These are phyloP conservation scores for Fragosphaeria purpurea DNA, from an alignment of 2,329 filamentous ascomycete species.

Conservation along the genomic window DNA sequence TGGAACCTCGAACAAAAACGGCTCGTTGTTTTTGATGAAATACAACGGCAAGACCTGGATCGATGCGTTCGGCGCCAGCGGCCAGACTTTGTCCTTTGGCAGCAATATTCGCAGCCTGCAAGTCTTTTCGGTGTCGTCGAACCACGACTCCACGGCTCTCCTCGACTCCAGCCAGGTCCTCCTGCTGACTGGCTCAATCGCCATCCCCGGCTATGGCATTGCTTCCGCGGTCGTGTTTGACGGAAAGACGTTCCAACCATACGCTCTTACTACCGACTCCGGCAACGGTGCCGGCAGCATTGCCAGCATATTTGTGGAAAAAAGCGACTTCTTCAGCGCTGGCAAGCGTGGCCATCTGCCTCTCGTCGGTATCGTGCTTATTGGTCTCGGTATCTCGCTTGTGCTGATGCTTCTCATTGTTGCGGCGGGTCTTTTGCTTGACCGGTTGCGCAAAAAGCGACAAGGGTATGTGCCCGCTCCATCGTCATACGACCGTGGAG, in stretches of 20 bases:
- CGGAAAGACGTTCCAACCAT: slow-evolving; percentile 67
- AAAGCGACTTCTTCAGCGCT: slow-evolving; percentile 62
- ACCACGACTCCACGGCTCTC: slow-evolving; percentile 55
- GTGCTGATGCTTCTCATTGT: slow-evolving; percentile 70
- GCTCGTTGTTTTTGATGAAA: slow-evolving; percentile 69
- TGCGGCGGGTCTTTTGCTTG: slow-evolving; percentile 61
- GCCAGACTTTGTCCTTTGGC: slow-evolving; percentile 49
- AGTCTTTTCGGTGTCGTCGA: slow-evolving; percentile 59
- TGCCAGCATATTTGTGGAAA: slow-evolving; percentile 73
- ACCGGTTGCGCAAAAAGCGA: slow-evolving; percentile 64
- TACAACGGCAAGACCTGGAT: slow-evolving; percentile 64
- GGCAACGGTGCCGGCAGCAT: slow-evolving; percentile 62
- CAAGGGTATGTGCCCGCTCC: slow-evolving; percentile 75
- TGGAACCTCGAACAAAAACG: slow-evolving; percentile 53
- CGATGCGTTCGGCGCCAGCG: slow-evolving; percentile 37
- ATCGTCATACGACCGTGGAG: slow-evolving; percentile 37
- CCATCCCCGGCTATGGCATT: slow-evolving; percentile 64
- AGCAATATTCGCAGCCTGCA: slow-evolving; percentile 73
- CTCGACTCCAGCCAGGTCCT: slow-evolving; percentile 61
- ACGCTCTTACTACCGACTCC: slow-evolving; percentile 63
- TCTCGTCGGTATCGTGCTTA: slow-evolving; percentile 69
- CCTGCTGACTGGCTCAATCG: slow-evolving; percentile 75
- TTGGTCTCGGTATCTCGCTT: slow-evolving; percentile 68
- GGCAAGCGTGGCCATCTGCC: slow-evolving; percentile 46
- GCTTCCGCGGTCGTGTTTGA: slow-evolving; percentile 84